These are phyloP conservation scores for Gautieria morchelliformis DNA, from an alignment of 768 basidiomycete genomes.

Conservation along the genomic window DNA sequence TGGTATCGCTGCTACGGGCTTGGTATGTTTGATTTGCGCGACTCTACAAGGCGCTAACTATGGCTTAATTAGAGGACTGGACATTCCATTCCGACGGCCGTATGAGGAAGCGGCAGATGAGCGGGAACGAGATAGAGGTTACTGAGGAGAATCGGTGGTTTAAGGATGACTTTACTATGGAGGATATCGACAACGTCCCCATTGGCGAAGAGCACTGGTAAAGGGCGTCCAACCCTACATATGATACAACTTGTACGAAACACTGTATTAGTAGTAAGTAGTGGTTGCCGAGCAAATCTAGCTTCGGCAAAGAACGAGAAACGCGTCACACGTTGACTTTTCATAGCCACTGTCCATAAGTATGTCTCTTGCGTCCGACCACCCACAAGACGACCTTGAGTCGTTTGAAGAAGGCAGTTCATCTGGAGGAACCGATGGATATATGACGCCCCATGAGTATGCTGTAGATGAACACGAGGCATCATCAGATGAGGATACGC, in stretches of 20 bases:
- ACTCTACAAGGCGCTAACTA: neutral
- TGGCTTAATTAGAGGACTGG: conserved; percentile 34
- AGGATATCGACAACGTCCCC: conserved; percentile 28
- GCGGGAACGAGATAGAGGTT: conserved; percentile 34
- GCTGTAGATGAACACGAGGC: neutral
- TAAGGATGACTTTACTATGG: conserved; percentile 28
- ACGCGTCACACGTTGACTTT: no score
- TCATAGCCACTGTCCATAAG: no score
- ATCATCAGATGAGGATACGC: neutral
- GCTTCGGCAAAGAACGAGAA: no score
- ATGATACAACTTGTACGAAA: no score
- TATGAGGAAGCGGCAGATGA: conserved; percentile 49
- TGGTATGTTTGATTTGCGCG: conserved; percentile 12
- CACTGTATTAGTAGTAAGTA: no score
- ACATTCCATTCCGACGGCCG: conserved; percentile 40
- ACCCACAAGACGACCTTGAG: neutral
- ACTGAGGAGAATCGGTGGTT: conserved; percentile 42
- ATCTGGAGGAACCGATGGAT: neutral
- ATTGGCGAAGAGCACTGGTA: conserved; percentile 28
- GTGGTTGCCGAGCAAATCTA: no score
- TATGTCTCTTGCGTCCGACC: neutral
- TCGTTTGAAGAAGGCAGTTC: neutral
- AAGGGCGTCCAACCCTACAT: neutral
- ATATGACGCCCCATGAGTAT: conserved; percentile 1
- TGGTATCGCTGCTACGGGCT: conserved; percentile 42